These are phyloP conservation scores for Chaetomiaceae sp. DNA, from an alignment of 2,329 filamentous ascomycete species.

Conservation along the genomic window DNA sequence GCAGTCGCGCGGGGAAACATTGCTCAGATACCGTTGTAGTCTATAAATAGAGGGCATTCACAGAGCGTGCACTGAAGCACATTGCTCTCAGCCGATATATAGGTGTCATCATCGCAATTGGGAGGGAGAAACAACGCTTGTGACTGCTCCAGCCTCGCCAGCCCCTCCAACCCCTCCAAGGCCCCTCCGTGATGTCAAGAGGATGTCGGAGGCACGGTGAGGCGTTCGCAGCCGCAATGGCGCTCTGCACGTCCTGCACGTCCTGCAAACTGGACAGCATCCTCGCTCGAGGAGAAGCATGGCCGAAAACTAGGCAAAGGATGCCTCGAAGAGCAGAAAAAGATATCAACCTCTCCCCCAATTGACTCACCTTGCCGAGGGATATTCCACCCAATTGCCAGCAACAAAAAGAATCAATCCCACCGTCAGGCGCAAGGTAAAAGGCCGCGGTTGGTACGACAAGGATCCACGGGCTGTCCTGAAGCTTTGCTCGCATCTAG, in stretches of 20 bases:
- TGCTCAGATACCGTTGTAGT: conserved; percentile 98
- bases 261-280: neutral
- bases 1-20: neutral
- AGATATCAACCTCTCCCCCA: neutral
- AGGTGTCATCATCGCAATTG: conserved; percentile 57
- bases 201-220: neutral
- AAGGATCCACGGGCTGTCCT: neutral
- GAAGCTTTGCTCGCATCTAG: conserved; percentile 14
- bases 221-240: too few relatives aligned
- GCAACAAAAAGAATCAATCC: neutral
- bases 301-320: too few relatives aligned
- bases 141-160: neutral
- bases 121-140: neutral
- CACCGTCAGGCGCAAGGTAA: conserved; percentile 19
- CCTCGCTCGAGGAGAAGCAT: too few relatives aligned
- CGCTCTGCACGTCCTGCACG: neutral
- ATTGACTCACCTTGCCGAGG: conserved; percentile 23
- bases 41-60: conserved; percentile 64
- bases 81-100: conserved; percentile 51
- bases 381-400: conserved; percentile 14
- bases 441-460: conserved; percentile 1
- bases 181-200: neutral
- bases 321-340: neutral
- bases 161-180: conserved; percentile 3
- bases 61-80: conserved; percentile 55